Evolutionary conservation across 1,139 yeast species (phyloP).

Genomic region (Hyphopichia burtonii): DNA sequence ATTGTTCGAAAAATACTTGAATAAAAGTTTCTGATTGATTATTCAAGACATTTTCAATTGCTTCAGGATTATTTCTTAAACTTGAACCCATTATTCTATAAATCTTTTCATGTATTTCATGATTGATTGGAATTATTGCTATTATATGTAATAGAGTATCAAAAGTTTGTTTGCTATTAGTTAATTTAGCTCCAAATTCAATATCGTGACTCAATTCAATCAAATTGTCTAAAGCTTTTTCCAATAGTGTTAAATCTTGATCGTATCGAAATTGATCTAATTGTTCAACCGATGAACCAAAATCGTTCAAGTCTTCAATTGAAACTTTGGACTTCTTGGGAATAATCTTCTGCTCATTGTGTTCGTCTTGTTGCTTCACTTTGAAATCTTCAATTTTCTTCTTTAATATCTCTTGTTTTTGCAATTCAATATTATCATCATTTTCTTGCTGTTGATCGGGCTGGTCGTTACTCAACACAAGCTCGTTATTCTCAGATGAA

Average conservation of each 20-base stretch:
- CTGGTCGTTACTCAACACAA: conserved; percentile 6
- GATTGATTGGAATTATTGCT: conserved; percentile 4
- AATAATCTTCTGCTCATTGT: conserved; percentile 4
- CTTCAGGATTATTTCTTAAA: conserved; percentile 72
- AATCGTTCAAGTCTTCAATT: conserved; percentile 22
- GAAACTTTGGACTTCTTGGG: conserved; percentile 13
- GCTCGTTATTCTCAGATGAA: background rate
- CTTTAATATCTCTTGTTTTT: conserved; percentile 1
- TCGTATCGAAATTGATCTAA: conserved; percentile 14
- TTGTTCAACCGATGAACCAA: conserved; percentile 28
- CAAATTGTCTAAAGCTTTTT: conserved; percentile 43
- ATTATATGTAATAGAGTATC: conserved; percentile 16
- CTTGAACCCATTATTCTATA: conserved; percentile 55
- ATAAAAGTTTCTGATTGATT: conserved; percentile 13
- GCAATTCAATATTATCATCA: conserved; percentile 11
- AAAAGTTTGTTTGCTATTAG: conserved; percentile 20
- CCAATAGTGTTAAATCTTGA: conserved; percentile 13
- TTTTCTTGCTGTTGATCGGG: conserved; percentile 8
- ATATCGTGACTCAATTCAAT: conserved; percentile 65
- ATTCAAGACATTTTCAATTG: conserved; percentile 34
- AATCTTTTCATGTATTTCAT: conserved; percentile 39
- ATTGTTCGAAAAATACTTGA: conserved; percentile 15
- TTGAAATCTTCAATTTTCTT: conserved; percentile 4
- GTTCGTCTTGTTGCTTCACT: conserved; percentile 8
- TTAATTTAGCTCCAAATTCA: conserved; percentile 54